Conservation (phyloP, 177 flowering plant genomes). For the Vitis hybrid region DNA sequence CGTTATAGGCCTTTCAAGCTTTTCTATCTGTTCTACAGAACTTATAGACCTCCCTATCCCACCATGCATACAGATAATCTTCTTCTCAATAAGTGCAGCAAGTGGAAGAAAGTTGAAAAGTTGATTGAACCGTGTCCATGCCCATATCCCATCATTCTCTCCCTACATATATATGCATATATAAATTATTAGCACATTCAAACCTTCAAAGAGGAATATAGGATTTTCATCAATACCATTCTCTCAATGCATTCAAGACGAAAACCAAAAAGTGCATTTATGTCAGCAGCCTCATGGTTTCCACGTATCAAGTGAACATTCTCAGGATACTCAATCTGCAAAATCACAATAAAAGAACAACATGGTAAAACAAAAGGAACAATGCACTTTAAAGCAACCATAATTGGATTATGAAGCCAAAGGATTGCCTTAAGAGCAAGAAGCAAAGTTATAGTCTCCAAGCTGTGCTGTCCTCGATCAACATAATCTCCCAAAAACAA, state of each 20-base stretch:
- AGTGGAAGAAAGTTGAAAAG: slow-evolving; percentile 96
- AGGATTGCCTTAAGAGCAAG: slow-evolving; percentile 90
- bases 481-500: slow-evolving; percentile 97
- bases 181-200: slow-evolving; percentile 11
- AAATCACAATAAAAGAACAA: slow-evolving; percentile 9
- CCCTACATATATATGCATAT: slow-evolving; percentile 52
- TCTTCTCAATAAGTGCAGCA: slow-evolving; percentile 93
- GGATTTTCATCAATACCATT: slow-evolving; percentile 52
- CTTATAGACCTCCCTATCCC: slow-evolving; percentile 97
- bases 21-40: slow-evolving; percentile 95
- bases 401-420: background rate
- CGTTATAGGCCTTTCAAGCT: slow-evolving; percentile 95
- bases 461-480: slow-evolving; percentile 99
- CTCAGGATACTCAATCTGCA: slow-evolving; percentile 94
- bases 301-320: slow-evolving; percentile 96
- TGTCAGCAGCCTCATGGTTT: slow-evolving; percentile 99
- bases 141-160: slow-evolving; percentile 98
- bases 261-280: slow-evolving; percentile 97
- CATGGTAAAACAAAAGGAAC: background rate
- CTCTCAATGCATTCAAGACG: slow-evolving; percentile 98
- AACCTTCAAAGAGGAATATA: background rate
- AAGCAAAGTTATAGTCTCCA: slow-evolving; percentile 95
- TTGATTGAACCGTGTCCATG: slow-evolving; percentile 98
- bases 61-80: slow-evolving; percentile 99
- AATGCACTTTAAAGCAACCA: background rate